Base-by-base conservation (phyloP, 2,329 filamentous ascomycete species). In the Xylariaceae sp. region DNA sequence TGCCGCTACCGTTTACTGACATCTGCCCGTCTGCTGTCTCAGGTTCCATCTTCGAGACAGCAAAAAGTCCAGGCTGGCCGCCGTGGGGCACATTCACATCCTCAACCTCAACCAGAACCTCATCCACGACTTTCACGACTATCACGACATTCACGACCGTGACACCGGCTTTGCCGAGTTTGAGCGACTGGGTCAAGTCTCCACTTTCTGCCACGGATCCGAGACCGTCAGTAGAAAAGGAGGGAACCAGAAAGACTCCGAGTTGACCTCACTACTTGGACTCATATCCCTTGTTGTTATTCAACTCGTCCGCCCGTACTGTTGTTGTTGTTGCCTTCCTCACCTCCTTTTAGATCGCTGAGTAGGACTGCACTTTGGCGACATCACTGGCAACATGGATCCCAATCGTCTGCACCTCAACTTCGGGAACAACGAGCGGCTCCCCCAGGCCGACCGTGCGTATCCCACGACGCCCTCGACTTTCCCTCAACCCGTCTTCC, bases 381-480 rank as follows among this genome's bases (percentile, higher is more conserved):
- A 30, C 23, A 50, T 15, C 11, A 15, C 6, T 15, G 23, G 30
- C 71, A 77, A 71, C 61, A 83, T 84, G 80, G 69, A 73, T 66
- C 68, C 70, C 75, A 86, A 86, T 70, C 82, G 83, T 60, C 80
- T 88, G 58, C 81, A 83, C 71, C 81, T 89, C 71, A 88, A 88
- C 75, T 84, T 87, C 68, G 81, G 79, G 71, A 87, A 82, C 74
- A 86, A 84, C 74, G 83, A 87, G 68, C 84, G 85, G 69, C 82
- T 85, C 60, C 78, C 80, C 62, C 75, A 83, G 75, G 69, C 82
- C 80, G 88, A 88, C 73, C 82, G 88, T 72, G 80, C 85, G 66
- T 92, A 90, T 80, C 89, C 88, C 67, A 92, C 93, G 56, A 97
- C 93, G 8, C 93, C 93, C 55, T 97, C 93, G 66, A 96, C 92